These are phyloP conservation scores for Termitomyces sp. DNA, from an alignment of 768 basidiomycete species.

Conservation along the genomic window DNA sequence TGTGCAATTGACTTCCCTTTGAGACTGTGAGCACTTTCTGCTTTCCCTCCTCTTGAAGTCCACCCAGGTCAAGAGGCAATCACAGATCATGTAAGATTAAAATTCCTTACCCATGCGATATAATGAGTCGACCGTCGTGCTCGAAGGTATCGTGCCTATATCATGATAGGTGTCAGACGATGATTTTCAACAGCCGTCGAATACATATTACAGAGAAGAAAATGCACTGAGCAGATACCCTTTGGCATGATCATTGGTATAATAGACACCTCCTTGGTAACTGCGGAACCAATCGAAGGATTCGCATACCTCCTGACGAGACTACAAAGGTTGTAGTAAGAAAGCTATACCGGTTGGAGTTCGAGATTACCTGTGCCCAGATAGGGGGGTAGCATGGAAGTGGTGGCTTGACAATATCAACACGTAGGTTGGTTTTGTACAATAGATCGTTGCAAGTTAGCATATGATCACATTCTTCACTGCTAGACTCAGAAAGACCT, in stretches of 20 bases:
- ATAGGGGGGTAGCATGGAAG: constrained; percentile 30
- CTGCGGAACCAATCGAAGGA: constrained; percentile 67
- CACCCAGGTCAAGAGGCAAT: not conserved
- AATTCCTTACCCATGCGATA: constrained; percentile 74
- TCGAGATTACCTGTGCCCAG: constrained; percentile 33
- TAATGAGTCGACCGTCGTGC: constrained; percentile 61
- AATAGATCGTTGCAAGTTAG: not conserved
- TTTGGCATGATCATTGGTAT: constrained; percentile 48
- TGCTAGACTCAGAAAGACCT: not conserved
- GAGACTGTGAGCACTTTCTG: constrained; percentile 45
- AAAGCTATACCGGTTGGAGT: not conserved
- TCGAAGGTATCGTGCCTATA: constrained; percentile 64
- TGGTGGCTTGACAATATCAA: constrained; percentile 13
- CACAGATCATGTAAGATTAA: not conserved
- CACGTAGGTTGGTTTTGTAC: not conserved
- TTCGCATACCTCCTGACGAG: constrained; percentile 83
- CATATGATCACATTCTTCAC: not conserved
- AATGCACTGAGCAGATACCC: constrained; percentile 76
- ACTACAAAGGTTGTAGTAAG: constrained; percentile 31
- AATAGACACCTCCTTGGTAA: constrained; percentile 81
- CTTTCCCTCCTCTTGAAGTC: constrained; percentile 50
- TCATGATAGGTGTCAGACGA: constrained; percentile 1
- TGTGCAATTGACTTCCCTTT: constrained; percentile 32
- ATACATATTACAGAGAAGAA: constrained; percentile 47
- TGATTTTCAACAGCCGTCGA: not conserved